Evolutionary conservation across 1,139 yeast species (phyloP).

Genomic region (Blastobotrys raffinosifermentans): DNA sequence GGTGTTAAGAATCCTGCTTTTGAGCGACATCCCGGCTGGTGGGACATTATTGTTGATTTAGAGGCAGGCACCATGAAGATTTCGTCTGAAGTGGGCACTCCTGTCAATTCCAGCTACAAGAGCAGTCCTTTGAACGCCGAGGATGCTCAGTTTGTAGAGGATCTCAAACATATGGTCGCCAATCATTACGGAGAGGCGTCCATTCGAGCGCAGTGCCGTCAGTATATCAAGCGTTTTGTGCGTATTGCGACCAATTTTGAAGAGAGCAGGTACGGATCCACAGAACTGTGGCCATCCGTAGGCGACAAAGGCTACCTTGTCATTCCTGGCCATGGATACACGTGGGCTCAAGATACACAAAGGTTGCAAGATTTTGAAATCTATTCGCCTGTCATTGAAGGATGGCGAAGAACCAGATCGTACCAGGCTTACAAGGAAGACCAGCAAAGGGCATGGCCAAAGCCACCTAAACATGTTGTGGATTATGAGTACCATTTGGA

Average conservation of each 20-base stretch:
- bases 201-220: slow-evolving; percentile 30
- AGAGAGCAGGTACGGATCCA: slow-evolving; percentile 27
- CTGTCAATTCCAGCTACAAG: slow-evolving; percentile 1
- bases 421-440: slow-evolving; percentile 26
- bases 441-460: slow-evolving; percentile 19
- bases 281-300: slow-evolving; percentile 28
- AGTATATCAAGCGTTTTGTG: slow-evolving; percentile 29
- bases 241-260: slow-evolving; percentile 32
- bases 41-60: slow-evolving; percentile 57
- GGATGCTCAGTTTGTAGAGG: slow-evolving; percentile 30
- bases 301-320: slow-evolving; percentile 20
- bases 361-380: slow-evolving; percentile 23
- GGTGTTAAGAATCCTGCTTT: slow-evolving; percentile 67
- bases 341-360: slow-evolving; percentile 29
- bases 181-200: slow-evolving; percentile 33
- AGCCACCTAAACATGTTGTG: slow-evolving; percentile 26
- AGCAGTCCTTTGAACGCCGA: slow-evolving; percentile 18
- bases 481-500: slow-evolving; percentile 33
- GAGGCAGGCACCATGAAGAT: slow-evolving; percentile 43
- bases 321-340: slow-evolving; percentile 32
- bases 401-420: slow-evolving; percentile 31
- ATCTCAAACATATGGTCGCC: slow-evolving; percentile 28
- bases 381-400: slow-evolving; percentile 31
- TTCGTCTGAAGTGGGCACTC: slow-evolving; percentile 24
- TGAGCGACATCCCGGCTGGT: slow-evolving; percentile 49